Evolutionary conservation across 2,329 filamentous ascomycete species (phyloP), one percentile per base, ranked within the genome.

Genomic region (Tolypocladium guangdongense): DNA sequence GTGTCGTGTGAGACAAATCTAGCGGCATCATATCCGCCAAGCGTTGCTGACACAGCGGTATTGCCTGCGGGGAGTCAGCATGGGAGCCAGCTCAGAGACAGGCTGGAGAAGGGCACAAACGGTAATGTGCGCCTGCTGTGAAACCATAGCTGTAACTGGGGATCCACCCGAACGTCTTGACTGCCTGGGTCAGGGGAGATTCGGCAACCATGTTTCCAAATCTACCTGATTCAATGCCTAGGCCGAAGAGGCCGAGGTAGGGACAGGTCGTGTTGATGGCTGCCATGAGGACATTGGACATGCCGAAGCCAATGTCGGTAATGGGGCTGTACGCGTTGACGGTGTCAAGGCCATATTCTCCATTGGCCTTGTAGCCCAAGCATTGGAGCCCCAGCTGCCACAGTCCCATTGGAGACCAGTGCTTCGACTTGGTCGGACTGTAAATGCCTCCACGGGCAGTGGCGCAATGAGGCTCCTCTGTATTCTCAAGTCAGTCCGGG

Each of bases 111-210:
- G 27, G n/a, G 20, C 37, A 16, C 78, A 65, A 71, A 84, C 83
- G 77, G 62, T 90, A 90, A 56, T 78, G 78, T n/a, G 85, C 85
- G 18, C 87, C 87, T 41, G 86, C 86, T 4, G 87, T 90, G 65
- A 84, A 90, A 51, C 84, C 86, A 64, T 87, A 90, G 43, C 84
- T 87, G 57, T 88, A 75, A 64, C 86, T 89, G 1, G 86, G 83
- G 49, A 90, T 86, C 54, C 70, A 71, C 10, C 78, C 78, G 54
- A 78, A 74, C 12, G 75, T 67, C 62, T 83, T 78, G 45, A 87
- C 78, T 51, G 86, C 69, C 62, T 83, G 68, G 59, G 78, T 69
- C 62, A 84, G 62, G 54, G 79, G 68, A 61, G 78, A 71, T 59
- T 78, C 68, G 64, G 78, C 71, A 54, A 78, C 64, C 62, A 70